phyloP scores from a whole-genome alignment of 257 asterid species.

The Orobanche coerulescens region DNA sequence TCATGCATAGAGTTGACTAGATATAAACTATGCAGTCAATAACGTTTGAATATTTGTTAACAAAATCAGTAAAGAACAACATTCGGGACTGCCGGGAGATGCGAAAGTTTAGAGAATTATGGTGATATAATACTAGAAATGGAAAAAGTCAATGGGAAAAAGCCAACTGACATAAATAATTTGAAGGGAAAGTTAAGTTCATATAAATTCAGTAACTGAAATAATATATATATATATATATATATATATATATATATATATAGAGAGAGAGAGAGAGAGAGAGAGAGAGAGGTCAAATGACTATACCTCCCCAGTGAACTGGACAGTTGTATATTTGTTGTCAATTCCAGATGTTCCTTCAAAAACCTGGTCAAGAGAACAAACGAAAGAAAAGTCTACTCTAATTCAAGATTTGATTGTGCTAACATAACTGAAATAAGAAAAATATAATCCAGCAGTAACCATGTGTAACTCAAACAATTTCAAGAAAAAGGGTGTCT shows the following conservation, averaged over 20 bases:
- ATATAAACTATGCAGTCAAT: not conserved
- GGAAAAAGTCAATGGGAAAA: not conserved
- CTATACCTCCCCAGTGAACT: conserved; percentile 92
- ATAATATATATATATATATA: too few species aligned
- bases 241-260: too few species aligned
- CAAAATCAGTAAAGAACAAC: not conserved
- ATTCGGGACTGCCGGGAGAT: not conserved
- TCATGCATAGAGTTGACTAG: not conserved
- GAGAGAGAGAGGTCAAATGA: conserved; percentile 7
- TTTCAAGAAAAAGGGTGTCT: conserved; percentile 8
- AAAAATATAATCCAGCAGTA: conserved; percentile 9
- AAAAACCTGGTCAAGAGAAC: conserved; percentile 49
- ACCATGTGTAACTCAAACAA: conserved; percentile 13
- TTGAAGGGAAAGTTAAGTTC: not conserved
- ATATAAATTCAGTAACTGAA: not conserved
- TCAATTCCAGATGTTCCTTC: conserved; percentile 96
- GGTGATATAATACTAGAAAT: not conserved
- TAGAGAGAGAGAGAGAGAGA: too few species aligned
- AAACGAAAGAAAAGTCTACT: not conserved
- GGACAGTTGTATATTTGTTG: conserved; percentile 87
- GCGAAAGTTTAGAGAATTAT: not conserved
- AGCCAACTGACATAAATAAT: too few species aligned
- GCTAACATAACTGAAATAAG: not conserved
- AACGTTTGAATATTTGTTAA: not conserved
- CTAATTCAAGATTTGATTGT: conserved; percentile 11